Percentiles rank a stretch among this genome's conserved stretches.
Evolutionary conservation across 2,329 filamentous ascomycete species (phyloP).

Genomic region (Periconia digitata): DNA sequence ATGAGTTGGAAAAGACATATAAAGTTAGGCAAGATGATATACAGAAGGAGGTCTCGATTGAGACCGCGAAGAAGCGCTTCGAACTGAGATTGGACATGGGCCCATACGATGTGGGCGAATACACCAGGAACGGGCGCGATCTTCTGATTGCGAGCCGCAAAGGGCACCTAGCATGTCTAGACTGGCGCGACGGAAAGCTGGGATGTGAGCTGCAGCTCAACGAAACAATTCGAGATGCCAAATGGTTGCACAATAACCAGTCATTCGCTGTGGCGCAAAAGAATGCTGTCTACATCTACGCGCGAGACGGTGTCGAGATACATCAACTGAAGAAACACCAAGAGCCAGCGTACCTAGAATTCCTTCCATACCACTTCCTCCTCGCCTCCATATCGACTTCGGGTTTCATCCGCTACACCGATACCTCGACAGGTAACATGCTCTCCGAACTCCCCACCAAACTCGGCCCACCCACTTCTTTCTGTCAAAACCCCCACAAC

Average conservation of each 20-base stretch:
- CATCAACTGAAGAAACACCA: constrained; percentile 89
- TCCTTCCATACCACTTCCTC: constrained; percentile 93
- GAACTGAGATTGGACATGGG: constrained; percentile 80
- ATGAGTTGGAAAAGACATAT: constrained; percentile 87
- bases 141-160: constrained; percentile 85
- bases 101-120: constrained; percentile 85
- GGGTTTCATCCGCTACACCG: constrained; percentile 85
- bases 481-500: constrained; percentile 89
- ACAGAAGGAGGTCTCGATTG: constrained; percentile 69
- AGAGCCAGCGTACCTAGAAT: constrained; percentile 92
- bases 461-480: constrained; percentile 77
- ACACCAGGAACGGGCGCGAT: constrained; percentile 84
- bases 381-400: constrained; percentile 82
- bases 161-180: constrained; percentile 93
- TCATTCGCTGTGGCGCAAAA: constrained; percentile 95
- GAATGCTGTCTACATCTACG: constrained; percentile 96
- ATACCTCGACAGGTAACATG: constrained; percentile 88
- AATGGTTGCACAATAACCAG: constrained; percentile 94
- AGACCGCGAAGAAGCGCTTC: constrained; percentile 90
- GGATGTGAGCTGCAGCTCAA: constrained; percentile 88
- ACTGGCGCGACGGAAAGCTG: constrained; percentile 90
- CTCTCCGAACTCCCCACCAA: constrained; percentile 84
- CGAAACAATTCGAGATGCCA: constrained; percentile 86
- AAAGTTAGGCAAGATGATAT: constrained; percentile 91
- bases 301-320: constrained; percentile 84